Conservation (phyloP, 495 filamentous ascomycete species). For the Xylaria flabelliformis region DNA sequence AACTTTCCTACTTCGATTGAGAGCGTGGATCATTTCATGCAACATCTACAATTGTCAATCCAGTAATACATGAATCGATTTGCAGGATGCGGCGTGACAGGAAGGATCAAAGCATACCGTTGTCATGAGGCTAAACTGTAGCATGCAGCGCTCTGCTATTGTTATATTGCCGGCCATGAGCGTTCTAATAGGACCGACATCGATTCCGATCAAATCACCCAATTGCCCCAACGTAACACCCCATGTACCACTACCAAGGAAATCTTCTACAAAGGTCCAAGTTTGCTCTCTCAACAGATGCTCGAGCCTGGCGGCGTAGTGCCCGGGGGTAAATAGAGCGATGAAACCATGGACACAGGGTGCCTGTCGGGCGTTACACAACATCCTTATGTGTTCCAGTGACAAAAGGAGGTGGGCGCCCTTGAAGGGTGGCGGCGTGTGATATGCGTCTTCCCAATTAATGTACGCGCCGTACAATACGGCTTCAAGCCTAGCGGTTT, state of each 20-base stretch:
- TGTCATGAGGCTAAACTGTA: neutral
- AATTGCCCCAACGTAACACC: neutral
- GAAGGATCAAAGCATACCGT: neutral
- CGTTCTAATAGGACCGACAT: neutral
- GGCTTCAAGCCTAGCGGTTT: neutral
- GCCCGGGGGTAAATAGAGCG: neutral
- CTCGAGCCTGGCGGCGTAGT: neutral
- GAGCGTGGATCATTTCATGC: conserved; percentile 11
- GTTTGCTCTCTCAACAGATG: neutral
- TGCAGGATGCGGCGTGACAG: neutral
- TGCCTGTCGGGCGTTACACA: neutral
- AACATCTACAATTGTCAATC: conserved; percentile 11
- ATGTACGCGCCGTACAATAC: neutral
- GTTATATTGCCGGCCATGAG: neutral
- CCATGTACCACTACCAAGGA: neutral
- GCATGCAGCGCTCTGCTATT: conserved; percentile 13
- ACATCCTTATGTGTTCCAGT: neutral
- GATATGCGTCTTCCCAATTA: neutral
- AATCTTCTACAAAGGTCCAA: neutral
- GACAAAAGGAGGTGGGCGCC: neutral
- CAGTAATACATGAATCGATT: neutral
- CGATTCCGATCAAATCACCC: neutral
- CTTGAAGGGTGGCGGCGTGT: neutral
- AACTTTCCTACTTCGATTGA: neutral
- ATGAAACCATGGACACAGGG: neutral